These are phyloP conservation scores for Lichtheimia ramosa DNA, from an alignment of 371 early-diverging fungal genomes.

Conservation along the genomic window DNA sequence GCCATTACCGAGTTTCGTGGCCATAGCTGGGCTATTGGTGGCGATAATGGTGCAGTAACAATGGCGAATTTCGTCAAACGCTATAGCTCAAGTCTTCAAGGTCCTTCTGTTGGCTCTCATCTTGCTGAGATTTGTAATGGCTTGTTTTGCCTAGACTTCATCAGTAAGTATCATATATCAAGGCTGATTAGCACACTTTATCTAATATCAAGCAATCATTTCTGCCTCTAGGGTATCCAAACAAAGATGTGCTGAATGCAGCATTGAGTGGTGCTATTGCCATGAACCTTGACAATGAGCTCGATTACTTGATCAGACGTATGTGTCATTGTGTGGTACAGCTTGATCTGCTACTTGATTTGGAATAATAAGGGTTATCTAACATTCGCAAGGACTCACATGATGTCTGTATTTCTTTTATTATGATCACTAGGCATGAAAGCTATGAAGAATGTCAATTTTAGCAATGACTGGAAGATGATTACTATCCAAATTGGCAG, in stretches of 20 bases:
- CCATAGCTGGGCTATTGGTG: constrained; percentile 45
- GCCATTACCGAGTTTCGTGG: constrained; percentile 40
- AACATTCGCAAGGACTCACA: not conserved
- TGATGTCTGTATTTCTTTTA: too few relatives aligned
- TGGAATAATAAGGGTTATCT: too few relatives aligned
- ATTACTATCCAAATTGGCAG: constrained; percentile 46
- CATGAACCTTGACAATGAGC: constrained; percentile 30
- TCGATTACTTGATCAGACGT: constrained; percentile 36
- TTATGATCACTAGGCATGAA: constrained; percentile 31
- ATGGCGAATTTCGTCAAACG: constrained; percentile 41
- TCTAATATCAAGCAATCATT: not conserved
- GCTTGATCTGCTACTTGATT: too few relatives aligned
- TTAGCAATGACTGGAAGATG: constrained; percentile 42
- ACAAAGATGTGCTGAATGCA: constrained; percentile 30
- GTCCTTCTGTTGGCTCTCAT: constrained; percentile 39
- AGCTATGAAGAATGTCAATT: constrained; percentile 13
- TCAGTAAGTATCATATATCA: not conserved
- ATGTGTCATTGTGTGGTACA: constrained; percentile 1
- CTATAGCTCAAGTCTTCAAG: constrained; percentile 31
- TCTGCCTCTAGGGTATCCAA: constrained; percentile 8
- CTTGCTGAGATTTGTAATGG: constrained; percentile 26
- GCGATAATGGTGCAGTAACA: constrained; percentile 38
- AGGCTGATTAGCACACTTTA: too few relatives aligned
- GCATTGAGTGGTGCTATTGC: constrained; percentile 44
- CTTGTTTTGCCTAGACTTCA: constrained; percentile 7